Evolutionary conservation across 2,329 filamentous ascomycete species (phyloP).

Genomic region (Xylaria sp.): DNA sequence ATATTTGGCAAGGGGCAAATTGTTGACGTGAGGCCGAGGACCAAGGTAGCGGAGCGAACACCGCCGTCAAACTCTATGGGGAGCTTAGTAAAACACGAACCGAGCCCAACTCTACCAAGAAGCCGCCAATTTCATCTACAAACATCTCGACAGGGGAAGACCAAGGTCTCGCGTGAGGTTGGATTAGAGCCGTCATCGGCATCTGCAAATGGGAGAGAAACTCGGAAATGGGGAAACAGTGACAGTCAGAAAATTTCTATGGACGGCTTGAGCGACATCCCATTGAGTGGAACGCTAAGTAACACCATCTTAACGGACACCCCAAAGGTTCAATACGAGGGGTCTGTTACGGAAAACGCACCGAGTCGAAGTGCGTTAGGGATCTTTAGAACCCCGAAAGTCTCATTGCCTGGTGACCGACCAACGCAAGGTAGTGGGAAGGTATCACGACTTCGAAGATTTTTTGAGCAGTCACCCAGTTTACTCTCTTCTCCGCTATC

Average conservation of each 20-base stretch:
- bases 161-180: neutral
- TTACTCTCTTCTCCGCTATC: conserved; percentile 38
- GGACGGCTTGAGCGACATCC: conserved; percentile 12
- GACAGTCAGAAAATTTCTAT: conserved; percentile 5
- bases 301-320: conserved; percentile 1
- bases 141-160: neutral
- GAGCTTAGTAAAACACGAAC: neutral
- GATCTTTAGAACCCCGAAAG: conserved; percentile 10
- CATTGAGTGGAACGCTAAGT: neutral
- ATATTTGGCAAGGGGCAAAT: conserved; percentile 20
- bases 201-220: neutral
- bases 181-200: neutral
- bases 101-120: conserved; percentile 27
- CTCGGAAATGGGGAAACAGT: neutral
- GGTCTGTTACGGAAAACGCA: neutral
- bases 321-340: neutral
- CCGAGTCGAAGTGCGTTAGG: neutral
- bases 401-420: neutral
- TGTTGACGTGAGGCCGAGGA: conserved; percentile 13
- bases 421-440: conserved; percentile 37
- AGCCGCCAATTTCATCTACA: conserved; percentile 31
- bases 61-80: neutral
- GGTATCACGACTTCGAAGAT: conserved; percentile 47
- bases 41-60: conserved; percentile 19
- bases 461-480: conserved; percentile 45